Conservation (phyloP, 305 asterid genomes). For the Fraxinus xanthoxyloides region DNA sequence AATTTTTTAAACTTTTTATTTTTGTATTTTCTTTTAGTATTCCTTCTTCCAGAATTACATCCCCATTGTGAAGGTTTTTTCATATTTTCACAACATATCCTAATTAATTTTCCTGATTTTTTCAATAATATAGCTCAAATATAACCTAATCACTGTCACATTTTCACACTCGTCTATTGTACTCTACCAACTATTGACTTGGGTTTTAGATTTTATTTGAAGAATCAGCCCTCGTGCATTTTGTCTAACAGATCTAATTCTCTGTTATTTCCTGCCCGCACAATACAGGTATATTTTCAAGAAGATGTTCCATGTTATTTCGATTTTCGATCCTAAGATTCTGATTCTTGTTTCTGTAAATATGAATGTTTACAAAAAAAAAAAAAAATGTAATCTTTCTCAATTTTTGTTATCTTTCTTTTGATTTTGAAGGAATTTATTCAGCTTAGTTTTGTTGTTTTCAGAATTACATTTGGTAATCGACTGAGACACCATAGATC, state of each 20-base stretch:
- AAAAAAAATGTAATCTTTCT: too few species aligned
- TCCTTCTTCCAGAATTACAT: too few species aligned
- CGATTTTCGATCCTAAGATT: not conserved
- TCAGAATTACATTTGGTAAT: not conserved
- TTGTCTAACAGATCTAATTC: not conserved
- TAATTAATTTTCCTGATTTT: too few species aligned
- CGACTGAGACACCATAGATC: not conserved
- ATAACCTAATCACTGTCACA: too few species aligned
- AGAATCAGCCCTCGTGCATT: not conserved
- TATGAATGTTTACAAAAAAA: not conserved
- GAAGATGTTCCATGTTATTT: not conserved
- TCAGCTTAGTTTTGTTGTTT: not conserved
- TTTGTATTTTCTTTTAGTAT: too few species aligned
- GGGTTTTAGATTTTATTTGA: not conserved
- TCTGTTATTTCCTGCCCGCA: not conserved
- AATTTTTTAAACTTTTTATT: too few species aligned
- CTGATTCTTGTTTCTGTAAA: not conserved
- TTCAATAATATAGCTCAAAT: too few species aligned
- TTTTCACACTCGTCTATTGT: not conserved
- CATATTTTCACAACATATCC: too few species aligned
- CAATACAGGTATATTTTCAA: not conserved
- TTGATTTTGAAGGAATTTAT: not conserved
- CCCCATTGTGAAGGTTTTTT: too few species aligned
- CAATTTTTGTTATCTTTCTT: not conserved
- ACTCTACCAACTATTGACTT: too few species aligned